Evolutionary conservation across 352 stramenopile genomes (phyloP).

Genomic region (Phytophthora hibernalis): DNA sequence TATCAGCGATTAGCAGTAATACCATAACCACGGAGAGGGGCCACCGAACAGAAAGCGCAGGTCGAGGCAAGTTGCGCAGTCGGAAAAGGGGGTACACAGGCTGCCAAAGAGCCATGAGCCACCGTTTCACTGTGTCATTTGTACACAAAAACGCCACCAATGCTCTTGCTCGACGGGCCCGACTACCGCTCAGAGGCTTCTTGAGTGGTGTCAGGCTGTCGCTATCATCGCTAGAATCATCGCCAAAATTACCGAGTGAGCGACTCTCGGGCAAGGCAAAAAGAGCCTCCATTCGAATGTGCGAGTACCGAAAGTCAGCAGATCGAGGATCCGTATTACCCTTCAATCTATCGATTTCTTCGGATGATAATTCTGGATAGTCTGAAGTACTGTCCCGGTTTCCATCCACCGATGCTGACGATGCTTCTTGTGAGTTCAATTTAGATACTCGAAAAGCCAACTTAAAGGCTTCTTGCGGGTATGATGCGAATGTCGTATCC

Average conservation of each 20-base stretch:
- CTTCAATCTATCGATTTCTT: conserved; percentile 31
- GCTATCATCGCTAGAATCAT: conserved; percentile 36
- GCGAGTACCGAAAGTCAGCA: conserved; percentile 71
- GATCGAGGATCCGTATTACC: conserved; percentile 57
- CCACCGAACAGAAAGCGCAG: conserved; percentile 40
- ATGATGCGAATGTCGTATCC: conserved; percentile 42
- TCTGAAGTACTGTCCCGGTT: conserved; percentile 1
- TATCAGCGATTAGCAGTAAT: conserved; percentile 70
- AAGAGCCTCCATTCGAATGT: conserved; percentile 82
- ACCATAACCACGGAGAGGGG: conserved; percentile 60
- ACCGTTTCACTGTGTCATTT: conserved; percentile 36
- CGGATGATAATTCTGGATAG: conserved; percentile 1
- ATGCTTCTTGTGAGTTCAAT: conserved; percentile 15
- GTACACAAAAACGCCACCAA: conserved; percentile 37
- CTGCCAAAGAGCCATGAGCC: conserved; percentile 42
- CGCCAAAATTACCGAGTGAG: conserved; percentile 15
- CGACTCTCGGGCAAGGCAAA: conserved; percentile 52
- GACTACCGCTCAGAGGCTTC: conserved; percentile 22
- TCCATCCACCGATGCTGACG: conserved; percentile 7
- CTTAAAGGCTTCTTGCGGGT: conserved; percentile 64
- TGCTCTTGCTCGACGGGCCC: conserved; percentile 26
- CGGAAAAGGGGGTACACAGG: conserved; percentile 70
- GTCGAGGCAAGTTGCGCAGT: conserved; percentile 55
- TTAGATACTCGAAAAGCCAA: conserved; percentile 66
- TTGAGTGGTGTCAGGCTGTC: conserved; percentile 30